Evolutionary conservation across 108 stramenopile genomes (phyloP).

Genomic region (Chaetoceros muelleri): DNA sequence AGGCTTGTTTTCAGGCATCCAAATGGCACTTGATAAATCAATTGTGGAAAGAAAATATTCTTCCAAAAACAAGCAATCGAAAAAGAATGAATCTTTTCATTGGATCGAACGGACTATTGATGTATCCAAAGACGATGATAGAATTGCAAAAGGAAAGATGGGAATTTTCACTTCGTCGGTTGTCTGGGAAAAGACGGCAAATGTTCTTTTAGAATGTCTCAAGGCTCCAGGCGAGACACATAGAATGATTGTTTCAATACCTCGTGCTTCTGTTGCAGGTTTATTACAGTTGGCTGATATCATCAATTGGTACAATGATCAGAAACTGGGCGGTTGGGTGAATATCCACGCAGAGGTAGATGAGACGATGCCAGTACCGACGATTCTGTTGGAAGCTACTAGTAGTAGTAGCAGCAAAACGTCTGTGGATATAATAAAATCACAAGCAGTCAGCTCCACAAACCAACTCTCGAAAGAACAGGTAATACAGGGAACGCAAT

Average conservation of each 20-base stretch:
- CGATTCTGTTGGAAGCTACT: neutral
- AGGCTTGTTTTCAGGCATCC: neutral
- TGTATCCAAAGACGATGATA: neutral
- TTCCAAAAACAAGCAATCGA: too few relatives aligned
- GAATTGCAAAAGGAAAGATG: neutral
- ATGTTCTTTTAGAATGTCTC: neutral
- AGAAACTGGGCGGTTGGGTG: neutral
- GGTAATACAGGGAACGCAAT: constrained; percentile 20
- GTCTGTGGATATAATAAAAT: too few relatives aligned
- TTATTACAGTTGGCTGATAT: neutral
- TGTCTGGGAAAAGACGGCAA: neutral
- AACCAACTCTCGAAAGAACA: neutral
- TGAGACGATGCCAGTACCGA: neutral
- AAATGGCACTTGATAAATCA: neutral
- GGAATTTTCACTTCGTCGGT: neutral
- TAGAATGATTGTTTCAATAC: neutral
- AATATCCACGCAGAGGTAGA: neutral
- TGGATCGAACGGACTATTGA: neutral
- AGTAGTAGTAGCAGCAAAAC: neutral
- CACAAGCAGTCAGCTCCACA: too few relatives aligned
- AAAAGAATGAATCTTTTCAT: neutral
- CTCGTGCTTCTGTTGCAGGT: neutral
- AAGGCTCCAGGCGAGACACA: neutral
- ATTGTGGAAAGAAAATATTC: neutral
- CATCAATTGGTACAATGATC: neutral